These are phyloP conservation scores for Stagonosporopsis chrysanthemi DNA, from an alignment of 2,329 filamentous ascomycete genomes.

Conservation along the genomic window DNA sequence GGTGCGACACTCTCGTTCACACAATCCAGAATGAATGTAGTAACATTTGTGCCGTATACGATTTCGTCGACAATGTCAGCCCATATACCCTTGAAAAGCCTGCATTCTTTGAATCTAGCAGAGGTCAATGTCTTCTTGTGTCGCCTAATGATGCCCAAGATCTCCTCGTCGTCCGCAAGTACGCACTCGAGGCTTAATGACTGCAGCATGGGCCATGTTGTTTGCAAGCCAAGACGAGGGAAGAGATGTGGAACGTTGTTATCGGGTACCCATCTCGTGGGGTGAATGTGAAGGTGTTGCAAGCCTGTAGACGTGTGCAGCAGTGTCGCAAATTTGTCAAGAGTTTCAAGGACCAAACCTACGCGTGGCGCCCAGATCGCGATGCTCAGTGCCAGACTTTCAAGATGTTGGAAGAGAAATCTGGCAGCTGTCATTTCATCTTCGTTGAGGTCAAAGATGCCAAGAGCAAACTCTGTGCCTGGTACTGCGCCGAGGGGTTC, in stretches of 20 bases:
- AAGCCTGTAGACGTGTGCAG: slow-evolving; percentile 28
- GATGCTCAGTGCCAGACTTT: slow-evolving; percentile 29
- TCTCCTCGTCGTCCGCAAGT: slow-evolving; percentile 24
- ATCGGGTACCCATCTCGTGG: slow-evolving; percentile 19
- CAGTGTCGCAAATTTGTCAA: slow-evolving; percentile 28
- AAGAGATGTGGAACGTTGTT: slow-evolving; percentile 9
- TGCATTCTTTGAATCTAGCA: slow-evolving; percentile 24
- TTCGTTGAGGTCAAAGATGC: slow-evolving; percentile 29
- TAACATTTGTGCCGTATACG: slow-evolving; percentile 27
- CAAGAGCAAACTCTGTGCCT: slow-evolving; percentile 26
- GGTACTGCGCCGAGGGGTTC: background rate
- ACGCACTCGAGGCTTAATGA: slow-evolving; percentile 32
- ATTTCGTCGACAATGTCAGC: slow-evolving; percentile 38
- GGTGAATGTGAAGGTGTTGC: slow-evolving; percentile 26
- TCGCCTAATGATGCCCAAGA: slow-evolving; percentile 28
- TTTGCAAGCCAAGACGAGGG: slow-evolving; percentile 24
- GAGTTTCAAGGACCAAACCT: background rate
- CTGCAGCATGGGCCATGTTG: slow-evolving; percentile 34
- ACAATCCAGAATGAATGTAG: slow-evolving; percentile 25
- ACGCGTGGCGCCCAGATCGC: slow-evolving; percentile 3
- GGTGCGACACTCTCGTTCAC: slow-evolving; percentile 28
- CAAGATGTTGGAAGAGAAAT: slow-evolving; percentile 32
- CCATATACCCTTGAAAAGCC: slow-evolving; percentile 32
- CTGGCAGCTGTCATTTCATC: slow-evolving; percentile 28
- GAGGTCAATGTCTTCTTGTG: slow-evolving; percentile 30